Conservation (phyloP, 345 rosid genomes). For the Euphorbia peplus region DNA sequence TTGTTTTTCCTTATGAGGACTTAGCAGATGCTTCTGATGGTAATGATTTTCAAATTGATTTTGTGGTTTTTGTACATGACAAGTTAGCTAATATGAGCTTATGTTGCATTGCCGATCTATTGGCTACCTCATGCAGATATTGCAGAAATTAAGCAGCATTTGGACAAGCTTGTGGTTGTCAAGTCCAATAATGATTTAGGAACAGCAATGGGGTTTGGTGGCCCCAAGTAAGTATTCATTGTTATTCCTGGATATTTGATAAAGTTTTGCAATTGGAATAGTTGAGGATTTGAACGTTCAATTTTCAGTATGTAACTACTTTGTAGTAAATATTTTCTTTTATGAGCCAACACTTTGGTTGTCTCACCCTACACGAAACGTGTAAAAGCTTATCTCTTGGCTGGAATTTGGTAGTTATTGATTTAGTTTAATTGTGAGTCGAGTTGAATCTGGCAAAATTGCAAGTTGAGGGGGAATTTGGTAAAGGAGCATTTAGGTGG, state of each 20-base stretch:
- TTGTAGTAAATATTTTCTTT: not conserved
- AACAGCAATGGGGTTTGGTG: slow-evolving; percentile 40
- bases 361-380: no score
- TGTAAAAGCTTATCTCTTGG: no score
- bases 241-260: slow-evolving; percentile 6
- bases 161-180: slow-evolving; percentile 58
- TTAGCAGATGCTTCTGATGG: slow-evolving; percentile 38
- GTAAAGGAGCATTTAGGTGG: no score
- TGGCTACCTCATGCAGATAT: slow-evolving; percentile 31
- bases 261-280: slow-evolving; percentile 5
- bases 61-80: not conserved
- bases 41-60: slow-evolving; percentile 19
- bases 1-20: slow-evolving; percentile 41
- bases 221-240: slow-evolving; percentile 44
- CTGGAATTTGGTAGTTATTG: no score
- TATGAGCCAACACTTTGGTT: not conserved
- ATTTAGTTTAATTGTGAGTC: no score
- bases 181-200: slow-evolving; percentile 40
- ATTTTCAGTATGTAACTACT: not conserved
- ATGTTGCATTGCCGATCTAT: not conserved
- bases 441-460: no score
- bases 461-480: no score
- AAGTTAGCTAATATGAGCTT: not conserved
- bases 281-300: not conserved
- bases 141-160: slow-evolving; percentile 36